Evolutionary conservation across 768 basidiomycete species (phyloP).

Genomic region (Rhizopogon rudus): DNA sequence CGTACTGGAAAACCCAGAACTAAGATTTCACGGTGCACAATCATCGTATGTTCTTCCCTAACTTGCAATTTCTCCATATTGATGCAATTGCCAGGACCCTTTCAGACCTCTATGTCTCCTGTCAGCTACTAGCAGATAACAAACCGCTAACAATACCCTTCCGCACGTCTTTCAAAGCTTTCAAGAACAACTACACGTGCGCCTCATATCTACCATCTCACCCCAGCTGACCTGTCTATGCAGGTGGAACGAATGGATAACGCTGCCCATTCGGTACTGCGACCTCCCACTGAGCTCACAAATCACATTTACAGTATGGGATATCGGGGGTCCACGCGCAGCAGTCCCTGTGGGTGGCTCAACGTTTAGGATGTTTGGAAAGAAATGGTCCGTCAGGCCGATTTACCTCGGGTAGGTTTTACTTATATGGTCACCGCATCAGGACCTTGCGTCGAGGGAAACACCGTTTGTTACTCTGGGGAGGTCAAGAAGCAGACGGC

Average conservation of each 20-base stretch:
- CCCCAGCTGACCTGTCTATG: neutral
- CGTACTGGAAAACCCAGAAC: constrained; percentile 75
- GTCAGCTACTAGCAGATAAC: constrained; percentile 90
- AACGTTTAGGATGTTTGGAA: constrained; percentile 86
- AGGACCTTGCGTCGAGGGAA: constrained; percentile 91
- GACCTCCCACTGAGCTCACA: constrained; percentile 89
- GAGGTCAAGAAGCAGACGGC: constrained; percentile 81
- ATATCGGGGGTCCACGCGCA: constrained; percentile 78
- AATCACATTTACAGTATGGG: constrained; percentile 93
- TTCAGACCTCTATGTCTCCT: constrained; percentile 91
- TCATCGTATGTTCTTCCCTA: constrained; percentile 46
- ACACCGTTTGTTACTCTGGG: constrained; percentile 84
- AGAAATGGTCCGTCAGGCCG: constrained; percentile 67
- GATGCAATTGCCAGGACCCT: constrained; percentile 53
- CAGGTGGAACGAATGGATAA: constrained; percentile 96
- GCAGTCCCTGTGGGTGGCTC: constrained; percentile 87
- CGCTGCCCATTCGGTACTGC: constrained; percentile 87
- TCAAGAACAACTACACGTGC: constrained; percentile 77
- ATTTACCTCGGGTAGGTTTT: neutral
- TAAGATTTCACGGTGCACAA: constrained; percentile 80
- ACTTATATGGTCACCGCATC: neutral
- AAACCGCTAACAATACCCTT: constrained; percentile 90
- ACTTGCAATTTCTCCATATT: constrained; percentile 18
- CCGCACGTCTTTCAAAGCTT: constrained; percentile 88
- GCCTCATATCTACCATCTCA: constrained; percentile 13